Base-by-base conservation (phyloP, 306 rosid genomes). In the Datisca glomerata region DNA sequence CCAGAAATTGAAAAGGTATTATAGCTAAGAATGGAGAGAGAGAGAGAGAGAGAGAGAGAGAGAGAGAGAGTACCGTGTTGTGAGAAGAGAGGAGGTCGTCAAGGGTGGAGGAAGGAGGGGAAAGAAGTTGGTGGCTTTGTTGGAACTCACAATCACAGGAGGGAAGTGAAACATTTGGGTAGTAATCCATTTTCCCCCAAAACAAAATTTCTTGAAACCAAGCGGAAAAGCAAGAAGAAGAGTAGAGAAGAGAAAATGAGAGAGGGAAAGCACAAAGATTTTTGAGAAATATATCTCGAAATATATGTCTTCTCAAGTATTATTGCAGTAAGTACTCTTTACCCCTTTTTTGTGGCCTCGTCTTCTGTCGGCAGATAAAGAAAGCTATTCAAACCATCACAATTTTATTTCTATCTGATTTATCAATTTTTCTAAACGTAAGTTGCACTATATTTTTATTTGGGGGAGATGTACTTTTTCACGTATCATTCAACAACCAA, bases 281-380 rank as follows among this genome's bases (percentile, higher is more conserved):
- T 16, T 24, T 9, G 12, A 35, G 25, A 31, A 31, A 12, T 24
- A 31, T 46, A 20, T 47, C n/a, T 52, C 65, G 46, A 42, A 49
- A 48, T 41, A 55, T 35, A 24, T 68, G 28, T 36, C 43, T 45
- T 48, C 54, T 47, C 49, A 60, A 19, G 27, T 68, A 36, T 36
- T 7, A 36, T 25, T 4, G 8, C 8, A 4, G 4, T 25, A 8
- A 25, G 31, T 25, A 19, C 11, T 47, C 7, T 18, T 15, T 47
- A 24, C 45, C 51, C 70, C 3, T 55, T 43, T 58, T 62, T 70
- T 64, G 57, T 47, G 68, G 60, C 44, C 68, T 73, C 47, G 64
- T 49, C 61, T 64, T 76, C 47, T 81, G 86, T 81, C 93, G 93
- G 93, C 93, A 81, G 82, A 70, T 51, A 61, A 72, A 48, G 57